Evolutionary conservation across 345 rosid genomes (phyloP), one percentile per base, ranked within the genome.

Genomic region (Anacardium occidentale): DNA sequence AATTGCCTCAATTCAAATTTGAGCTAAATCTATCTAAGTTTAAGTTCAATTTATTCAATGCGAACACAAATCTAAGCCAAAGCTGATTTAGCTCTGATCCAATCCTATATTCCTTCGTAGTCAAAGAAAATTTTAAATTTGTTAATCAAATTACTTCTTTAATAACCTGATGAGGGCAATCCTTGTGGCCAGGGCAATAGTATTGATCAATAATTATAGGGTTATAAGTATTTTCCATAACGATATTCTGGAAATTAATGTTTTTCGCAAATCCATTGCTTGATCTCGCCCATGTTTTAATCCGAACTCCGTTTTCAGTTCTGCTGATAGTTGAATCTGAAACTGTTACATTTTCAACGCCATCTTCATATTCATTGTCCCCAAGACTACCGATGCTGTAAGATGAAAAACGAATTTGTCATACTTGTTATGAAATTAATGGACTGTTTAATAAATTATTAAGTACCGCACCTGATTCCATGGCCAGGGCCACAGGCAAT

Each of bases 401-500:
- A 10, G 54, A 6, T 24, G 2, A 48, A 12, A 37, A 5, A 5
- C 7, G 0, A 5, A n/a, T n/a, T n/a, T n/a, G n/a, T n/a, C n/a
- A n/a, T n/a, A n/a, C n/a, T n/a, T n/a, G n/a, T n/a, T n/a, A n/a
- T n/a, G n/a, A n/a, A n/a, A n/a, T n/a, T n/a, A n/a, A n/a, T n/a
- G n/a, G n/a, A n/a, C n/a, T n/a, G n/a, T n/a, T n/a, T n/a, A n/a
- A n/a, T 60, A 37, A 34, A 6, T 62, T 13, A 25, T 56, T 21
- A 7, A 13, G 10, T n/a, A n/a, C n/a, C n/a, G n/a, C 53, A 86
- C 88, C 90, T 87, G 34, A 88, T 83, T 22, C 91, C 91, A 51
- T 86, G 93, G 64, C 93, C 93, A 0, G 93, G 93, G 70, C 93
- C 93, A 72, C 93, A 88, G 0, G 77, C 56, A 9, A 86, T 70